Percentiles rank a stretch among this genome's conserved stretches.
phyloP scores from a whole-genome alignment of 257 asterid genomes.

The Avicennia marina region DNA sequence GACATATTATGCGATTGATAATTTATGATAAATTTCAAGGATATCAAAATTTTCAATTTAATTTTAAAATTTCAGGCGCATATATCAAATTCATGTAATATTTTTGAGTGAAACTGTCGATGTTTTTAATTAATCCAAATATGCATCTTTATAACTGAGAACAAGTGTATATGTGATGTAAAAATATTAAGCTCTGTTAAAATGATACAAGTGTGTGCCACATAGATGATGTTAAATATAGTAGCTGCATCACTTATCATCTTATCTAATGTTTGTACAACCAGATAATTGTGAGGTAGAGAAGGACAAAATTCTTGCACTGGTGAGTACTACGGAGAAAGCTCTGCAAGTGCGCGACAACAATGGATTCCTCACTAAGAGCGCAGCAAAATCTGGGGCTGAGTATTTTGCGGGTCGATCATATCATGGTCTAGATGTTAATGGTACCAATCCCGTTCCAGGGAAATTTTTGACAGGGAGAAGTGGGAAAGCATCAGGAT shows the following conservation, averaged over 20 bases:
- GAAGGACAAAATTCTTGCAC: conserved; percentile 54
- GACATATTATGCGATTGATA: too few relatives aligned
- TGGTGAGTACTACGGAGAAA: conserved; percentile 71
- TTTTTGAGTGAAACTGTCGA: too few relatives aligned
- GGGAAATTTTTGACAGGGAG: conserved; percentile 62
- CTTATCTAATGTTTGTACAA: background rate
- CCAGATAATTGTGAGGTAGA: conserved; percentile 47
- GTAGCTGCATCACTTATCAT: background rate
- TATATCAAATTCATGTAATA: too few relatives aligned
- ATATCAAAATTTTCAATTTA: too few relatives aligned
- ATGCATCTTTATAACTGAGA: too few relatives aligned
- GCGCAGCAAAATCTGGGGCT: conserved; percentile 69
- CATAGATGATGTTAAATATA: background rate
- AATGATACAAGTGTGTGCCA: too few relatives aligned
- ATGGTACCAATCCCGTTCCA: conserved; percentile 26
- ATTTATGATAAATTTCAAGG: too few relatives aligned
- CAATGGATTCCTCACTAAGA: conserved; percentile 25
- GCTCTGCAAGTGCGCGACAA: conserved; percentile 58
- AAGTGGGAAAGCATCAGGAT: conserved; percentile 88
- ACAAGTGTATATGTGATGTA: too few relatives aligned
- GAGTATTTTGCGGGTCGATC: conserved; percentile 78
- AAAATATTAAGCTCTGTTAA: too few relatives aligned
- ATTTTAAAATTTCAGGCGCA: too few relatives aligned
- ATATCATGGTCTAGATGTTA: conserved; percentile 76
- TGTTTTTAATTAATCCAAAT: too few relatives aligned